Evolutionary conservation across 2,329 filamentous ascomycete species (phyloP).

Genomic region (Colletotrichum liriopes): DNA sequence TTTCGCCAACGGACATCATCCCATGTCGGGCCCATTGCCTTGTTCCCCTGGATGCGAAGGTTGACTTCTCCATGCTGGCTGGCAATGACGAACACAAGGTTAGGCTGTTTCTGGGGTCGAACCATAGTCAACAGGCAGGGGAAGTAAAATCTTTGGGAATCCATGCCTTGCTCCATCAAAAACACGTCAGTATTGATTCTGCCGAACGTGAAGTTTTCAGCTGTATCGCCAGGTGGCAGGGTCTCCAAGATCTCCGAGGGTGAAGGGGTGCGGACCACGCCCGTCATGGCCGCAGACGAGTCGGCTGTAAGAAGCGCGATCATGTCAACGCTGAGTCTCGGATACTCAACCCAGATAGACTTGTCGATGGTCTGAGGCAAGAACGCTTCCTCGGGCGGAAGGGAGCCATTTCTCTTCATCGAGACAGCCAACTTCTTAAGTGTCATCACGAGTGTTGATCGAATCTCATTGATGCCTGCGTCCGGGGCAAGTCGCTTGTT

Average conservation of each 20-base stretch:
- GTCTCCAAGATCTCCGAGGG: conserved; percentile 74
- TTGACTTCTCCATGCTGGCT: conserved; percentile 87
- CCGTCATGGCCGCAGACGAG: conserved; percentile 65
- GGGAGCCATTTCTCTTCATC: conserved; percentile 86
- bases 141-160: conserved; percentile 78
- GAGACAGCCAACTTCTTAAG: conserved; percentile 83
- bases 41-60: conserved; percentile 79
- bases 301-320: conserved; percentile 78
- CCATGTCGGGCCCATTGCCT: conserved; percentile 81
- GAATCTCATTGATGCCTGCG: conserved; percentile 66
- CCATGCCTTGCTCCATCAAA: conserved; percentile 80
- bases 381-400: conserved; percentile 78
- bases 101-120: conserved; percentile 78
- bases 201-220: conserved; percentile 83
- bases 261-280: conserved; percentile 62
- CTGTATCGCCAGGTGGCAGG: conserved; percentile 83
- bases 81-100: conserved; percentile 80
- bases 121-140: conserved; percentile 84
- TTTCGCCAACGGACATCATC: conserved; percentile 86
- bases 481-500: conserved; percentile 60
- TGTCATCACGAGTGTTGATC: conserved; percentile 73
- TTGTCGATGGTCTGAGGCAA: conserved; percentile 86
- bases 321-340: conserved; percentile 80
- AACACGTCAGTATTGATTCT: conserved; percentile 82
- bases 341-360: conserved; percentile 86